Conservation (phyloP, 108 stramenopile species). For the Skeletonema marinoi region DNA sequence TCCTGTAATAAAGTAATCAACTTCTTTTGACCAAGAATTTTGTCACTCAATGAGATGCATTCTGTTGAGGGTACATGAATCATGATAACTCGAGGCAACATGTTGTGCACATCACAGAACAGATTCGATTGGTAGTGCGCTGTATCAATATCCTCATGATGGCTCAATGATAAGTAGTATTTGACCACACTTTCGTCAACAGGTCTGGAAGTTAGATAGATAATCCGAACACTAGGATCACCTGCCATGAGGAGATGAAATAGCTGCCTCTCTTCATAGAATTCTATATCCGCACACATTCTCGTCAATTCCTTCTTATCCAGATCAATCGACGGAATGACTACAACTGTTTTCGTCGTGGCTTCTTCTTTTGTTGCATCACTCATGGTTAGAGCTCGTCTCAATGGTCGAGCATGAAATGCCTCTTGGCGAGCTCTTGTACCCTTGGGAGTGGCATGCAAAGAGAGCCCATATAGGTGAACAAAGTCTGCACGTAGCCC, state of each 20-base stretch:
- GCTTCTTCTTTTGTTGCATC: background rate
- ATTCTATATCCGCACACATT: constrained; percentile 26
- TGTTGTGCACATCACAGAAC: constrained; percentile 18
- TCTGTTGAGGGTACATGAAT: constrained; percentile 27
- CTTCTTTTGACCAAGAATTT: constrained; percentile 8
- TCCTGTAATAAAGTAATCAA: constrained; percentile 13
- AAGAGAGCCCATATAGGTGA: constrained; percentile 13
- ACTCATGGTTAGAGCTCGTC: background rate
- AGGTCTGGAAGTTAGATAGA: constrained; percentile 28
- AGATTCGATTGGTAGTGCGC: background rate
- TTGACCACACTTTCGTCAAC: constrained; percentile 22
- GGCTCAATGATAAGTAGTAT: constrained; percentile 35
- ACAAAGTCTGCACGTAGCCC: constrained; percentile 24
- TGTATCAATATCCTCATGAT: constrained; percentile 2
- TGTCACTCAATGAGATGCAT: constrained; percentile 30
- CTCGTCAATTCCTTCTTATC: constrained; percentile 27
- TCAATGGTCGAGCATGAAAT: constrained; percentile 9
- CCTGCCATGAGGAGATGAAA: constrained; percentile 34
- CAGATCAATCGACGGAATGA: constrained; percentile 44
- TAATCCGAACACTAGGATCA: constrained; percentile 28
- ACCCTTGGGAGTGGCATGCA: background rate
- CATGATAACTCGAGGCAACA: constrained; percentile 33
- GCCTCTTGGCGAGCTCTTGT: constrained; percentile 8
- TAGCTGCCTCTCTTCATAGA: constrained; percentile 44
- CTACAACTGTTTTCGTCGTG: constrained; percentile 27